Evolutionary conservation across 768 basidiomycete genomes (phyloP), one percentile per base, ranked within the genome.

Genomic region (Rhodosporidiobolus odoratus): DNA sequence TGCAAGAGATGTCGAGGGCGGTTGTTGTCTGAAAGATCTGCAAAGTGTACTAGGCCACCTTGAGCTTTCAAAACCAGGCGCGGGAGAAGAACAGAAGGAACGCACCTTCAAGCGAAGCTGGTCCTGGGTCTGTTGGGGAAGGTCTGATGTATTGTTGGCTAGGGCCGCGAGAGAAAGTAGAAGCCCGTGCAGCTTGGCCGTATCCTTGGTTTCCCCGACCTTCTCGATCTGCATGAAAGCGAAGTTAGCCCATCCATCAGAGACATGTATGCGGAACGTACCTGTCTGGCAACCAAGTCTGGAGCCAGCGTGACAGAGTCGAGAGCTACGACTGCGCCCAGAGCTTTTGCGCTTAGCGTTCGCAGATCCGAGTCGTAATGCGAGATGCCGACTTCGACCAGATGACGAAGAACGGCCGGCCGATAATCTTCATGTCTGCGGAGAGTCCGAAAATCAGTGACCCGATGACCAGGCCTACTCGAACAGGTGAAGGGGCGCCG

Each of bases 291-390:
- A 30, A 81, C 82, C 48, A 83, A 83, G 70, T 77, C 76, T 30
- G 85, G 17, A 15, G 21, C 84, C 21, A 79, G 69, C 19, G 89
- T 25, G 21, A 27, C 59, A 1, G 62, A 81, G 77, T 91, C 86
- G 40, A 85, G 78, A 58, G 85, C 80, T 75, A 88, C 89, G 61
- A 96, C 84, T 21, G 81, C 80, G 53, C 86, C 83, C 65, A 96
- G 80, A 17, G 93, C 89, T 75, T 87, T 84, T 13, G 92, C 86
- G 32, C 87, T 90, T 17, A 92, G 81, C 64, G 85, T 83, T 65
- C 94, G 84, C 86, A 98, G 89, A 34, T 84, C 79, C 6, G 84
- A 79, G 77, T 97, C 94, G 94, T 94, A 97, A 79, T 98, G 95
- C 62, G 89, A 83, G 63, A 95, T 76, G 0, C 89, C 88, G 53